phyloP scores from a whole-genome alignment of 1,284 basidiomycete genomes.

The Austroboletus olivaceoglutinosus region DNA sequence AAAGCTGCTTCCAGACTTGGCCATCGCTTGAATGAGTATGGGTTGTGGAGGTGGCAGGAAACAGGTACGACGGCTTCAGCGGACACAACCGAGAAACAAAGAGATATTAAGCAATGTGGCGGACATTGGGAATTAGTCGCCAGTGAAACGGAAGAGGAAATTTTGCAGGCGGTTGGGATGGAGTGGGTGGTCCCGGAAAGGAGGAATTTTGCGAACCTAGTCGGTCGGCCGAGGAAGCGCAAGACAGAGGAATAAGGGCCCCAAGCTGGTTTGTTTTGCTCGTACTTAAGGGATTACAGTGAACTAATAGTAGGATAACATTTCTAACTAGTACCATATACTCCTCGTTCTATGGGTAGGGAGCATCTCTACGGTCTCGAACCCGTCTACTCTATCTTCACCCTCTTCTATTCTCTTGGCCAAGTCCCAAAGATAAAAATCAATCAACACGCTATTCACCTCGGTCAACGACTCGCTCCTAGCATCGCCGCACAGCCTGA shows the following conservation, averaged over 20 bases:
- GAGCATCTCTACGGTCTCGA: slow-evolving; percentile 56
- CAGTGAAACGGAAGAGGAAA: slow-evolving; percentile 25
- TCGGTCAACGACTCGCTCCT: slow-evolving; percentile 25
- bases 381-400: slow-evolving; percentile 52
- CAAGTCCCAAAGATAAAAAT: slow-evolving; percentile 85
- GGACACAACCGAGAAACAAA: slow-evolving; percentile 4
- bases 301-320: slow-evolving; percentile 12
- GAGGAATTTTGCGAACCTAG: slow-evolving; percentile 24
- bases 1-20: slow-evolving; percentile 42
- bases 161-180: slow-evolving; percentile 25
- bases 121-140: slow-evolving; percentile 25
- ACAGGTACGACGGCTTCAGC: not conserved
- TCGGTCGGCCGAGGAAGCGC: slow-evolving; percentile 5
- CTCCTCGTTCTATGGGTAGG: slow-evolving; percentile 78
- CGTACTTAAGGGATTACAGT: slow-evolving; percentile 2
- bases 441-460: slow-evolving; percentile 75
- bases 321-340: slow-evolving; percentile 67
- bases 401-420: slow-evolving; percentile 72
- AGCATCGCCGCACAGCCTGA: slow-evolving; percentile 13
- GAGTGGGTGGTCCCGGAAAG: slow-evolving; percentile 30
- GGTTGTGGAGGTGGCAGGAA: slow-evolving; percentile 52
- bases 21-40: slow-evolving; percentile 53
- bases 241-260: slow-evolving; percentile 1
- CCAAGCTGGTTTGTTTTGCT: not conserved
- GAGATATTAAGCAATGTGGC: slow-evolving; percentile 9